Percentiles rank a stretch among this genome's conserved stretches.
phyloP scores from a whole-genome alignment of 192 early-diverging fungal genomes.

The Pilobolus umbonatus region DNA sequence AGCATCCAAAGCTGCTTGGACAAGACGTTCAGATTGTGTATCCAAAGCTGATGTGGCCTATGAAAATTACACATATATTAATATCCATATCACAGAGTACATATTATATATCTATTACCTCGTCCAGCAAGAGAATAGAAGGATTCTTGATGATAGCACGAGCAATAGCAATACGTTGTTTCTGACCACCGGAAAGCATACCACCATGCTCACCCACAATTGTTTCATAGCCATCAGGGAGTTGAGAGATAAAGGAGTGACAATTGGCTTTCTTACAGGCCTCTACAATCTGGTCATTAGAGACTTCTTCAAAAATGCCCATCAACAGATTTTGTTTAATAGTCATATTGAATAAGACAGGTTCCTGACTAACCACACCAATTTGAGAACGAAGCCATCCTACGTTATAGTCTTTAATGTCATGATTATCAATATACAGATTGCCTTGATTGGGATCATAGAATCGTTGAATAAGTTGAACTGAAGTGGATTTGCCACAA shows the following conservation, averaged over 20 bases:
- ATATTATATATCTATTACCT: constrained; percentile 9
- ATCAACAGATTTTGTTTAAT: constrained; percentile 80
- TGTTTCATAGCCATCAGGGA: constrained; percentile 82
- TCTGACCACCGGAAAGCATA: constrained; percentile 88
- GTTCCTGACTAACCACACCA: constrained; percentile 88
- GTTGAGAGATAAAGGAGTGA: constrained; percentile 67
- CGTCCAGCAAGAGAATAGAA: constrained; percentile 43
- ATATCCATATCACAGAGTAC: neutral
- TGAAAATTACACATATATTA: neutral
- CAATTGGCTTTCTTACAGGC: constrained; percentile 68
- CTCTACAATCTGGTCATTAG: constrained; percentile 48
- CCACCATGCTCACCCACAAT: constrained; percentile 82
- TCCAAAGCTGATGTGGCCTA: constrained; percentile 83
- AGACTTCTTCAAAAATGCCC: constrained; percentile 46
- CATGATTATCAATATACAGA: constrained; percentile 66
- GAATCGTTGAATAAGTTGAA: constrained; percentile 80
- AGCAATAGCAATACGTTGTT: constrained; percentile 96
- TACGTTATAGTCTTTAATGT: constrained; percentile 71
- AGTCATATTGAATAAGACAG: constrained; percentile 69
- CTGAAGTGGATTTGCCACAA: constrained; percentile 80
- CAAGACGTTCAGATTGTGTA: constrained; percentile 66
- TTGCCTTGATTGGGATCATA: constrained; percentile 57
- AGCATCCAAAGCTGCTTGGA: constrained; percentile 76
- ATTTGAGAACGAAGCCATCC: constrained; percentile 79
- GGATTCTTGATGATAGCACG: constrained; percentile 89